Conservation (phyloP, 1,139 yeast genomes). For the Yarrowia galli region DNA sequence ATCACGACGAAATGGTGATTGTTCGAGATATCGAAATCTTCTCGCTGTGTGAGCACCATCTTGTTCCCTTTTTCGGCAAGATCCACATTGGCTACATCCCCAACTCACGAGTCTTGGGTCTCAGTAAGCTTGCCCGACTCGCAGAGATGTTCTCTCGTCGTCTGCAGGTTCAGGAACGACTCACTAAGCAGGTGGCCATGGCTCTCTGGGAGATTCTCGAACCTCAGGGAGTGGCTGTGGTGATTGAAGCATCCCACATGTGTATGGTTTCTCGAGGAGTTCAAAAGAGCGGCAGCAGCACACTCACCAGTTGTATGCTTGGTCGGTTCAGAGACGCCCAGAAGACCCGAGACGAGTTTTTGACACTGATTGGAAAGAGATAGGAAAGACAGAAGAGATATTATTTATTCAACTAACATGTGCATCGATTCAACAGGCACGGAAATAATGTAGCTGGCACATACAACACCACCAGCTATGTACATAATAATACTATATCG, state of each 20-base stretch:
- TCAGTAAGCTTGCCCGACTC: slow-evolving; percentile 88
- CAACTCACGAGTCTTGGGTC: slow-evolving; percentile 90
- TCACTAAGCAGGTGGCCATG: slow-evolving; percentile 97
- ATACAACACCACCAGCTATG: neutral
- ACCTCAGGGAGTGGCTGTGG: slow-evolving; percentile 98
- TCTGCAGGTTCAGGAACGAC: slow-evolving; percentile 94
- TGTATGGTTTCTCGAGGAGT: slow-evolving; percentile 99
- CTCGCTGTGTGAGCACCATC: slow-evolving; percentile 94
- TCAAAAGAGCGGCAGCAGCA: slow-evolving; percentile 91
- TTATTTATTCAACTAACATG: slow-evolving; percentile 39
- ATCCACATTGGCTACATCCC: slow-evolving; percentile 98
- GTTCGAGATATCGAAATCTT: slow-evolving; percentile 93
- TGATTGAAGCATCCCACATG: slow-evolving; percentile 97
- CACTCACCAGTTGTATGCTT: slow-evolving; percentile 96
- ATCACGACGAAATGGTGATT: slow-evolving; percentile 98
- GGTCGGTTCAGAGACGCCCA: slow-evolving; percentile 94
- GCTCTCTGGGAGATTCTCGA: slow-evolving; percentile 88
- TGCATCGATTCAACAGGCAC: slow-evolving; percentile 38
- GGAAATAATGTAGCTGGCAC: slow-evolving; percentile 11
- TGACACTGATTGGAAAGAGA: slow-evolving; percentile 74
- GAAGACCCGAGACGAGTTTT: slow-evolving; percentile 94
- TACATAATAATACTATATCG: slow-evolving; percentile 29
- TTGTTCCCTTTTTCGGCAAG: slow-evolving; percentile 96
- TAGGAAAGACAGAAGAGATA: slow-evolving; percentile 40
- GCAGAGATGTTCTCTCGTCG: slow-evolving; percentile 98